Percentiles rank a stretch among this genome's conserved stretches.
Conservation (phyloP, 1,284 basidiomycete genomes). For the Retiboletus flavoniger region DNA sequence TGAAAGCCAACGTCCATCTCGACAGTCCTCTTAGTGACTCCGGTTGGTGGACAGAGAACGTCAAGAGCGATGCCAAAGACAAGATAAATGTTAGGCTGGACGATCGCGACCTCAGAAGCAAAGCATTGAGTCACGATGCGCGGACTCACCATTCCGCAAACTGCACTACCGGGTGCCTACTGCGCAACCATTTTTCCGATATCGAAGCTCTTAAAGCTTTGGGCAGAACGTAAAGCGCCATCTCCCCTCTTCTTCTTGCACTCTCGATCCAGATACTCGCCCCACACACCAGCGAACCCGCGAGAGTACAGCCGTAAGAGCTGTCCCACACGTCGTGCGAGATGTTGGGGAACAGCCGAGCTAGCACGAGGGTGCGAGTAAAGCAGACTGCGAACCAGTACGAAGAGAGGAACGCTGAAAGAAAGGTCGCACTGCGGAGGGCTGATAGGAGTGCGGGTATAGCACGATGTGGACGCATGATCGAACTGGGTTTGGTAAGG, state of each 20-base stretch:
- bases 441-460: slow-evolving; percentile 47
- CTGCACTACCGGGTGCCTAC: slow-evolving; percentile 39
- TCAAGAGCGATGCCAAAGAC: slow-evolving; percentile 64
- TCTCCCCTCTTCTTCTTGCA: slow-evolving; percentile 66
- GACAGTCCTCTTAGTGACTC: slow-evolving; percentile 68
- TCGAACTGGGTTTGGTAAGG: slow-evolving; percentile 52
- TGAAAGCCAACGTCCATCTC: slow-evolving; percentile 64
- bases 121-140: background rate
- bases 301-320: slow-evolving; percentile 62
- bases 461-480: slow-evolving; percentile 45
- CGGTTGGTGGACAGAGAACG: slow-evolving; percentile 58
- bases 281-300: slow-evolving; percentile 70
- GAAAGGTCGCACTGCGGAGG: slow-evolving; percentile 65
- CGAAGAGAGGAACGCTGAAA: slow-evolving; percentile 67
- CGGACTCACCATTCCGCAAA: slow-evolving; percentile 53
- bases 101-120: slow-evolving; percentile 7
- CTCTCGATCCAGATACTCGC: slow-evolving; percentile 75
- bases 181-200: slow-evolving; percentile 51
- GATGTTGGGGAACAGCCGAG: slow-evolving; percentile 59
- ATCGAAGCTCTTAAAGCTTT: slow-evolving; percentile 62
- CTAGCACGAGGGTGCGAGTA: slow-evolving; percentile 61
- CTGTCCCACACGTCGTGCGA: slow-evolving; percentile 78
- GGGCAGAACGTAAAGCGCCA: slow-evolving; percentile 74
- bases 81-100: slow-evolving; percentile 52
- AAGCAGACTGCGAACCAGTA: slow-evolving; percentile 69